These are phyloP conservation scores for Butyriboletus appendiculatus DNA, from an alignment of 1,284 basidiomycete species.

Conservation along the genomic window DNA sequence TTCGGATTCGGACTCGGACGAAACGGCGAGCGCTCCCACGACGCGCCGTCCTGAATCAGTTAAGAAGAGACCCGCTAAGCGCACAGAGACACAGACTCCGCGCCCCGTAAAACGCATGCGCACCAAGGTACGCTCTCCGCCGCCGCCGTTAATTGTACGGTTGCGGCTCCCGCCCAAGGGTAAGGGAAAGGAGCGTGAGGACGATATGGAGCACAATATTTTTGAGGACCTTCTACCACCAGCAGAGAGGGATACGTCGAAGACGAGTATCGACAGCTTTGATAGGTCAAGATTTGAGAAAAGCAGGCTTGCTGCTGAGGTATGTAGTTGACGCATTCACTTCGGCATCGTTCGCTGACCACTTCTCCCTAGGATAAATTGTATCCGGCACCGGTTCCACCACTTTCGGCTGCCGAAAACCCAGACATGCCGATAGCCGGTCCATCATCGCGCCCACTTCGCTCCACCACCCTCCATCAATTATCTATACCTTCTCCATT, in stretches of 20 bases:
- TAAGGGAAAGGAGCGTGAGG: conserved; percentile 65
- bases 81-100: conserved; percentile 23
- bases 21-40: conserved; percentile 13
- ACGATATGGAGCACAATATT: conserved; percentile 57
- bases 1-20: conserved; percentile 37
- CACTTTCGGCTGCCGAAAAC: conserved; percentile 36
- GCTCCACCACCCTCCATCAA: conserved; percentile 50
- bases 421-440: conserved; percentile 52
- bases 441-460: conserved; percentile 64
- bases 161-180: conserved; percentile 56
- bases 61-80: conserved; percentile 34
- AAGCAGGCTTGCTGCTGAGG: conserved; percentile 73
- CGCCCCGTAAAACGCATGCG: conserved; percentile 43
- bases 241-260: conserved; percentile 74
- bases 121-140: conserved; percentile 39
- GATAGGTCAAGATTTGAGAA: conserved; percentile 83
- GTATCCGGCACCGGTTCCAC: conserved; percentile 42
- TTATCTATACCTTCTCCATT: conserved; percentile 35
- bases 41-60: conserved; percentile 18
- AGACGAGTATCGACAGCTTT: conserved; percentile 62
- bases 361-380: conserved; percentile 50
- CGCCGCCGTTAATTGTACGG: conserved; percentile 45
- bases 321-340: conserved; percentile 32
- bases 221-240: conserved; percentile 80
- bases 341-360: conserved; percentile 8